Evolutionary conservation across 257 asterid genomes (phyloP).

Genomic region (Salvia hispanica): DNA sequence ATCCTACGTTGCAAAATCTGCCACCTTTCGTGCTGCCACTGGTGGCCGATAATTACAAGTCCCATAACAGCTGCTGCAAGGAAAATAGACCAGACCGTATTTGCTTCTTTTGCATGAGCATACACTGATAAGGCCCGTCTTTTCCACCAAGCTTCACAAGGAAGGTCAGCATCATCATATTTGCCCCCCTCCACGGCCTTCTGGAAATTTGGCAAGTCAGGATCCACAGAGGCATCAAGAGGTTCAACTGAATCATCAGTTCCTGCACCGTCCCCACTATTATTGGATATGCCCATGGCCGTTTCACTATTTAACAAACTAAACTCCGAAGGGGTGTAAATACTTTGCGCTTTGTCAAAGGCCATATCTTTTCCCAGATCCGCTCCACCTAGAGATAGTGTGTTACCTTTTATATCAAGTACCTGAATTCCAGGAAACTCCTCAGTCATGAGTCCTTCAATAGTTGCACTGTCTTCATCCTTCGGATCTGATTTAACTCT

Average conservation of each 20-base stretch:
- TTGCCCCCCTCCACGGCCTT: slow-evolving; percentile 42
- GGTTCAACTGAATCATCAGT: slow-evolving; percentile 39
- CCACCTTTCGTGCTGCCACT: slow-evolving; percentile 84
- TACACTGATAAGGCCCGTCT: slow-evolving; percentile 62
- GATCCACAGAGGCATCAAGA: slow-evolving; percentile 37
- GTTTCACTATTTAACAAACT: slow-evolving; percentile 44
- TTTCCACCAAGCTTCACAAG: slow-evolving; percentile 97
- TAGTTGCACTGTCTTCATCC: slow-evolving; percentile 38
- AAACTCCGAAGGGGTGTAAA: slow-evolving; percentile 43
- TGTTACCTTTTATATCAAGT: slow-evolving; percentile 44
- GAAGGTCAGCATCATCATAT: slow-evolving; percentile 54
- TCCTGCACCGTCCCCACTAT: slow-evolving; percentile 38
- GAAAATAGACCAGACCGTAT: slow-evolving; percentile 79
- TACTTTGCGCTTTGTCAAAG: slow-evolving; percentile 40
- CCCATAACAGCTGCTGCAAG: slow-evolving; percentile 92
- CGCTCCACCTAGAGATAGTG: slow-evolving; percentile 9
- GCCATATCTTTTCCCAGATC: slow-evolving; percentile 5
- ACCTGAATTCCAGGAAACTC: slow-evolving; percentile 41
- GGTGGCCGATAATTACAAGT: slow-evolving; percentile 77
- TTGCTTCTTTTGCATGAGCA: slow-evolving; percentile 77
- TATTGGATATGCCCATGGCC: slow-evolving; percentile 36
- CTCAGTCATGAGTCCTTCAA: slow-evolving; percentile 32
- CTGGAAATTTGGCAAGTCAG: slow-evolving; percentile 37
- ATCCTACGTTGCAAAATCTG: slow-evolving; percentile 68
- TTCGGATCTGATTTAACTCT: slow-evolving; percentile 33